A percentile compares a stretch with the other conserved stretches of the same genome.
These are phyloP conservation scores for Tylopilus plumbeoviolaceoides DNA, from an alignment of 768 basidiomycete genomes.

Conservation along the genomic window DNA sequence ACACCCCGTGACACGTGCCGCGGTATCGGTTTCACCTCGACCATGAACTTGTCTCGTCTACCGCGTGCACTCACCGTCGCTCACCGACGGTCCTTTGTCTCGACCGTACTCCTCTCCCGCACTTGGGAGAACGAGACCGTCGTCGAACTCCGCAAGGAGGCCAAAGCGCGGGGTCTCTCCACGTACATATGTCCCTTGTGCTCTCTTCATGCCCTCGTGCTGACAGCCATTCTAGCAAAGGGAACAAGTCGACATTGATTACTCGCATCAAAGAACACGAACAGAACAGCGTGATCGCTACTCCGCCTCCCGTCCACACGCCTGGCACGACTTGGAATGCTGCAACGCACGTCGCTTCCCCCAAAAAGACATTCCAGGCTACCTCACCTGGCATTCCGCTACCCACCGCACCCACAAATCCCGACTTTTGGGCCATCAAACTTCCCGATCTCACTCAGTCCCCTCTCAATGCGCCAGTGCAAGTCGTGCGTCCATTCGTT, in stretches of 20 bases:
- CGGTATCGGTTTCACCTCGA: background rate
- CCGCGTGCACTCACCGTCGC: background rate
- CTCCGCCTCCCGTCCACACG: background rate
- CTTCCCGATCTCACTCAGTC: constrained; percentile 55
- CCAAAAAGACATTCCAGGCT: constrained; percentile 26
- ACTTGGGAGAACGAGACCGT: constrained; percentile 53
- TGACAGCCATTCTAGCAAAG: constrained; percentile 38
- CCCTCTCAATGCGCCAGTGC: constrained; percentile 40
- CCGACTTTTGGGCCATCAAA: constrained; percentile 43
- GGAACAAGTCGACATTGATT: constrained; percentile 55
- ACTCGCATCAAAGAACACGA: constrained; percentile 53
- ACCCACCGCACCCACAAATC: constrained; percentile 5
- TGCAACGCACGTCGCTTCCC: constrained; percentile 21
- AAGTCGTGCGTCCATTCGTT: constrained; percentile 48
- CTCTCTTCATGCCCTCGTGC: background rate
- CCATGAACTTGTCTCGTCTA: constrained; percentile 15
- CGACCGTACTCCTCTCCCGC: constrained; percentile 52
- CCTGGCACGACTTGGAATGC: constrained; percentile 24
- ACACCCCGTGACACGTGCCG: background rate
- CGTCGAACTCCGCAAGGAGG: constrained; percentile 48
- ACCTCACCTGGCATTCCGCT: constrained; percentile 43
- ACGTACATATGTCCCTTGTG: constrained; percentile 39
- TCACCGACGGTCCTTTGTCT: constrained; percentile 39
- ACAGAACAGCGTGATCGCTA: constrained; percentile 22
- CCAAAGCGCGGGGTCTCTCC: constrained; percentile 52